Conservation (phyloP, 2,329 filamentous ascomycete genomes). For the Apiospora marii region DNA sequence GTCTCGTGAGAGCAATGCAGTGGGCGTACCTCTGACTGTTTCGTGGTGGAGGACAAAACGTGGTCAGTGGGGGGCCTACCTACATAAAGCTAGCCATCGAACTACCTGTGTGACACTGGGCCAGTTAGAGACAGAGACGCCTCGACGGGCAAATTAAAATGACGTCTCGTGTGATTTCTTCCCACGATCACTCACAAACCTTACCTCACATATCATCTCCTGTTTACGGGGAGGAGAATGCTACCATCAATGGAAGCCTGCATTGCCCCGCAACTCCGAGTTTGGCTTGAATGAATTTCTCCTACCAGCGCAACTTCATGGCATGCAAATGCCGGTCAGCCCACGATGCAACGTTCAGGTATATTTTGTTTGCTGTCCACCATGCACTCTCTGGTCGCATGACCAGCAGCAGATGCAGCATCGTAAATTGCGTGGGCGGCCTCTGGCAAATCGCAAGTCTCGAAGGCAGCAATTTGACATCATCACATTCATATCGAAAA, state of each 20-base stretch:
- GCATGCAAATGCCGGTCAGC: constrained; percentile 14
- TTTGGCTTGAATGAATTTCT: not conserved
- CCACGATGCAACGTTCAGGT: constrained; percentile 6
- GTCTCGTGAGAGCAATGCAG: not conserved
- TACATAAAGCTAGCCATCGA: constrained; percentile 2
- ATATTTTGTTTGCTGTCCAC: constrained; percentile 2
- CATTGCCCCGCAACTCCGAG: not conserved
- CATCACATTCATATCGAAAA: not conserved
- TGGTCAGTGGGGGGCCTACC: constrained; percentile 2
- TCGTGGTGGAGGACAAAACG: constrained; percentile 17
- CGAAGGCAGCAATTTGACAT: not conserved
- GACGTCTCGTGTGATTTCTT: not conserved
- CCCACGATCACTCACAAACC: not conserved
- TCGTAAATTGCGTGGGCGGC: not conserved
- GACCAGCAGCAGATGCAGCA: constrained; percentile 10
- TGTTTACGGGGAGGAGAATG: not conserved
- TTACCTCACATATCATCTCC: constrained; percentile 1
- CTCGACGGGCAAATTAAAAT: constrained; percentile 7
- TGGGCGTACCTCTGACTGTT: not conserved
- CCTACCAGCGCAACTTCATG: not conserved
- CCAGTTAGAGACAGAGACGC: constrained; percentile 5
- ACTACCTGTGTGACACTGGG: not conserved
- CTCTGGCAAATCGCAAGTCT: not conserved
- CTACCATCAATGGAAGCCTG: not conserved
- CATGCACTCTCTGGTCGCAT: not conserved